Percentiles rank a stretch among this genome's conserved stretches.
phyloP scores from a whole-genome alignment of 2,329 filamentous ascomycete genomes.

The Zymoseptoria brevis region DNA sequence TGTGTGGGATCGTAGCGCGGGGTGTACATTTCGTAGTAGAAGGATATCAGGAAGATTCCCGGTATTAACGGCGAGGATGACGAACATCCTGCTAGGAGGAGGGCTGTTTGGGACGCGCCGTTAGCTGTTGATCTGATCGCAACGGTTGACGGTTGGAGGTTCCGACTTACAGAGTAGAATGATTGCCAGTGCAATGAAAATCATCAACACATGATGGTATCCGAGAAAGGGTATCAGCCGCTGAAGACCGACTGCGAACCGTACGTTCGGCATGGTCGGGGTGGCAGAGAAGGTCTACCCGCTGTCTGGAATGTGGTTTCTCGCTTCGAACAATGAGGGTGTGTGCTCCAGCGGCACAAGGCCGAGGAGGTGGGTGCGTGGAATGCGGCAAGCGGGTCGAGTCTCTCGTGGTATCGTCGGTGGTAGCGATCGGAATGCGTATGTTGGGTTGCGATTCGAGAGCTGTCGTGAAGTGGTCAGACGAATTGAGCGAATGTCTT shows the following conservation, averaged over 20 bases:
- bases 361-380: slow-evolving; percentile 20
- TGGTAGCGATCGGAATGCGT: background rate
- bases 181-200: slow-evolving; percentile 85
- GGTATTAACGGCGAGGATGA: slow-evolving; percentile 93
- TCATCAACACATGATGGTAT: slow-evolving; percentile 89
- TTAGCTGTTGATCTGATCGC: slow-evolving; percentile 3
- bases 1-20: slow-evolving; percentile 77
- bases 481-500: background rate
- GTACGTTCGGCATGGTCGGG: slow-evolving; percentile 40
- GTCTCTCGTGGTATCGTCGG: background rate
- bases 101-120: slow-evolving; percentile 48
- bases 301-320: slow-evolving; percentile 20
- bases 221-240: slow-evolving; percentile 55
- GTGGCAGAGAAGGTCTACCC: slow-evolving; percentile 26
- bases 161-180: slow-evolving; percentile 77
- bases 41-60: slow-evolving; percentile 92
- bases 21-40: slow-evolving; percentile 87
- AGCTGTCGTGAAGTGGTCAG: background rate
- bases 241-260: slow-evolving; percentile 46
- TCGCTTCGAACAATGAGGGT: background rate
- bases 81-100: slow-evolving; percentile 90
- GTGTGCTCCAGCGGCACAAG: slow-evolving; percentile 16
- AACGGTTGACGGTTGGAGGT: background rate
- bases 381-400: slow-evolving; percentile 8
- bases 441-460: background rate